phyloP scores from a whole-genome alignment of 2,329 filamentous ascomycete genomes.

The Elsinoe batatas region DNA sequence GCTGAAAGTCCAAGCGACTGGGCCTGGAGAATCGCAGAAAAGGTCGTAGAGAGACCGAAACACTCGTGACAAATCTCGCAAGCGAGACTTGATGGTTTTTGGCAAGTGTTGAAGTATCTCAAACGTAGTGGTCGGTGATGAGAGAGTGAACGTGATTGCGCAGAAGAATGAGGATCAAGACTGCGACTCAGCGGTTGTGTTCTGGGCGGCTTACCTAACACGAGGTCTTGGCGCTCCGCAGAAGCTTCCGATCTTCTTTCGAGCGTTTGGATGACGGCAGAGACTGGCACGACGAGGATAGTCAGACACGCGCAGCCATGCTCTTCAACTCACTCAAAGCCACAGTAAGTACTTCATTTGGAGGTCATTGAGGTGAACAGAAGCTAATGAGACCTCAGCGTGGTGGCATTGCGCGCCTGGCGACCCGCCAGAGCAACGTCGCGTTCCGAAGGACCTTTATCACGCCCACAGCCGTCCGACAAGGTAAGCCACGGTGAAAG shows the following conservation, averaged over 20 bases:
- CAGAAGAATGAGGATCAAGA: not conserved
- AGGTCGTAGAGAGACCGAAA: conserved; percentile 21
- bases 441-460: conserved; percentile 54
- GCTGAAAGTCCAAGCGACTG: conserved; percentile 25
- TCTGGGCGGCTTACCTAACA: conserved; percentile 4
- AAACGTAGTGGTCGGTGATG: conserved; percentile 9
- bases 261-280: conserved; percentile 6
- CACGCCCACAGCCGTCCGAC: conserved; percentile 49
- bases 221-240: conserved; percentile 4
- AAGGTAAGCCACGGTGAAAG: conserved; percentile 41
- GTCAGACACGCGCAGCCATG: conserved; percentile 33
- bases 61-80: conserved; percentile 2
- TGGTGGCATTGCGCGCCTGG: conserved; percentile 51
- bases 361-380: not conserved
- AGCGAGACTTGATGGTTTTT: not conserved
- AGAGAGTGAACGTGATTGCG: not conserved
- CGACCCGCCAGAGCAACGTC: conserved; percentile 46
- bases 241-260: conserved; percentile 10
- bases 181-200: not conserved
- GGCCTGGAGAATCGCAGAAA: conserved; percentile 28
- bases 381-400: conserved; percentile 37
- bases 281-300: not conserved
- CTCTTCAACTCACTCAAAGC: conserved; percentile 53
- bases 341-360: conserved; percentile 38
- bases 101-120: not conserved